Evolutionary conservation across 768 basidiomycete species (phyloP).

Genomic region (Xerocomus spinulosus): DNA sequence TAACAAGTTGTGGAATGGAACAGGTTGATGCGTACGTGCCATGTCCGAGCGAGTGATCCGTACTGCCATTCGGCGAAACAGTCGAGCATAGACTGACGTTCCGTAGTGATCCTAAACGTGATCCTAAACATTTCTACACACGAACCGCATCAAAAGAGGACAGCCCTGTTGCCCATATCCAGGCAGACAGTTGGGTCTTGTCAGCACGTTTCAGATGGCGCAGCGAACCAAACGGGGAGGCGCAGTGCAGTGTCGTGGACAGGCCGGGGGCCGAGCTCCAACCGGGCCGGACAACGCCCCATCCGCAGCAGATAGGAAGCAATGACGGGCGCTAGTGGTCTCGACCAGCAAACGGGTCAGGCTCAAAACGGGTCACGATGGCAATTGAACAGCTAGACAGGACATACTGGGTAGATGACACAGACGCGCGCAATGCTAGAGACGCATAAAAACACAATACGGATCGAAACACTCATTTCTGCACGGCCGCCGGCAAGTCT

Average conservation of each 20-base stretch:
- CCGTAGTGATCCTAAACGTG: too few relatives aligned
- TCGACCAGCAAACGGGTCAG: neutral
- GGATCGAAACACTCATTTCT: neutral
- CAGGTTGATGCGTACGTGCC: neutral
- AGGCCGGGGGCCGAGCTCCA: too few relatives aligned
- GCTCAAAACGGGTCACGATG: neutral
- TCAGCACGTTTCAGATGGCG: neutral
- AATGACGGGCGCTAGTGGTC: neutral
- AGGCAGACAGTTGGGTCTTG: too few relatives aligned
- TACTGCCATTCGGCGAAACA: too few relatives aligned
- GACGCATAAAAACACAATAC: neutral
- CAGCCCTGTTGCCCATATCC: too few relatives aligned
- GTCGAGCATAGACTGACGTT: too few relatives aligned
- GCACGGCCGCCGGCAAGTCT: constrained; percentile 42
- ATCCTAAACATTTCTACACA: too few relatives aligned
- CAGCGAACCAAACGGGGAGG: neutral
- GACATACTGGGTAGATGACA: neutral
- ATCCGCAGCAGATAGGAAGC: too few relatives aligned
- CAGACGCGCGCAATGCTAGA: neutral
- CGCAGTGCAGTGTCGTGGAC: too few relatives aligned
- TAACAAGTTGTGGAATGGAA: neutral
- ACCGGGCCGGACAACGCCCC: too few relatives aligned
- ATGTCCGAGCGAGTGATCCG: neutral
- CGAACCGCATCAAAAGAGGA: too few relatives aligned
- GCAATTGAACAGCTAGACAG: neutral